phyloP scores from a whole-genome alignment of 768 basidiomycete genomes.

The Piloderma croceum region DNA sequence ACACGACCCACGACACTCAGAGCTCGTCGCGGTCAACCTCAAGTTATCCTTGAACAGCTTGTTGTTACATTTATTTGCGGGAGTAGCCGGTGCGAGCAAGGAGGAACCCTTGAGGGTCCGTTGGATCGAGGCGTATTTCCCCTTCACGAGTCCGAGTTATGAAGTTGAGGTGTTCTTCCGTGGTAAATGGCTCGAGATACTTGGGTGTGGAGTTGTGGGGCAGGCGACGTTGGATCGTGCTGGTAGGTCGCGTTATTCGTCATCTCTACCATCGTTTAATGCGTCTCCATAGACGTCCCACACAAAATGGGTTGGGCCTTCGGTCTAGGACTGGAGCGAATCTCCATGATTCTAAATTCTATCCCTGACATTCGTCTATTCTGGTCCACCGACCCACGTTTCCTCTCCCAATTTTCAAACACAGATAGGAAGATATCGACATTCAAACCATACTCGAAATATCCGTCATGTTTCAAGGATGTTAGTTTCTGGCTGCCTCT shows the following conservation, averaged over 20 bases:
- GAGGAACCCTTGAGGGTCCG: constrained; percentile 78
- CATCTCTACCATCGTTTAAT: neutral
- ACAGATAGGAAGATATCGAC: constrained; percentile 68
- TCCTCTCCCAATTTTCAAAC: constrained; percentile 73
- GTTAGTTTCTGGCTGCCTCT: constrained; percentile 90
- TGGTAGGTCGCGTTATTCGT: constrained; percentile 44
- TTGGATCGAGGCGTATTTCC: constrained; percentile 98
- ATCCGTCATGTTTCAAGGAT: constrained; percentile 91
- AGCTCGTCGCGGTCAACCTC: constrained; percentile 74
- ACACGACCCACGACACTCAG: constrained; percentile 71
- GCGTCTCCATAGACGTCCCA: constrained; percentile 48
- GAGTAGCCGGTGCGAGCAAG: constrained; percentile 39
- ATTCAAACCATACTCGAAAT: constrained; percentile 90
- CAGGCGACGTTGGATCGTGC: constrained; percentile 86
- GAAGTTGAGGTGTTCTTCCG: constrained; percentile 97
- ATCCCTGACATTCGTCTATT: constrained; percentile 98
- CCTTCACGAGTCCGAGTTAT: constrained; percentile 96
- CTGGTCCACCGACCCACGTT: constrained; percentile 88
- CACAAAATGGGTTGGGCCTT: constrained; percentile 97
- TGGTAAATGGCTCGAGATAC: constrained; percentile 94
- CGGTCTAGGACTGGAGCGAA: constrained; percentile 92
- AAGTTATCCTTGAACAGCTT: constrained; percentile 87
- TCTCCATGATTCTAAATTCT: constrained; percentile 95
- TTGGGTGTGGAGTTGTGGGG: constrained; percentile 88
- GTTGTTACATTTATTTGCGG: constrained; percentile 77